These are phyloP conservation scores for Chara braunii DNA, from an alignment of 139 green algal species.

Conservation along the genomic window DNA sequence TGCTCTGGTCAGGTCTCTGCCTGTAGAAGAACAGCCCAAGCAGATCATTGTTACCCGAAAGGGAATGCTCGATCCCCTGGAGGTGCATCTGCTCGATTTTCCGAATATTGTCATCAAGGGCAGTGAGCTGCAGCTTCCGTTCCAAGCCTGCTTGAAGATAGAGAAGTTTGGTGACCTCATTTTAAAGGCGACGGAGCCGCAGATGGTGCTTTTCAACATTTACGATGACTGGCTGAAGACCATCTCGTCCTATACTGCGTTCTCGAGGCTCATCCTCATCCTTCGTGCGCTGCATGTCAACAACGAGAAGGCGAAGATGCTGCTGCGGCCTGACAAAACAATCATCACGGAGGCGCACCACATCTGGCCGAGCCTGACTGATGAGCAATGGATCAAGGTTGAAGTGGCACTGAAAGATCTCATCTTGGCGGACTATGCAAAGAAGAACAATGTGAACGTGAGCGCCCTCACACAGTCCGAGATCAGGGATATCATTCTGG, in stretches of 20 bases:
- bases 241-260: slow-evolving; percentile 96
- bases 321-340: slow-evolving; percentile 88
- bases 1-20: slow-evolving; percentile 86
- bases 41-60: slow-evolving; percentile 98
- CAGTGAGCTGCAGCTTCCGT: slow-evolving; percentile 97
- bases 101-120: slow-evolving; percentile 99
- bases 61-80: slow-evolving; percentile 98
- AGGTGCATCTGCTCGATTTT: slow-evolving; percentile 99
- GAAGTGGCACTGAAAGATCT: slow-evolving; percentile 69
- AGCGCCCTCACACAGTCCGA: slow-evolving; percentile 86
- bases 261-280: slow-evolving; percentile 92
- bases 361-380: slow-evolving; percentile 92
- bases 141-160: slow-evolving; percentile 94
- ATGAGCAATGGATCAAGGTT: slow-evolving; percentile 99
- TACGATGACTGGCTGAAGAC: slow-evolving; percentile 99
- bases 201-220: slow-evolving; percentile 99
- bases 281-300: slow-evolving; percentile 96
- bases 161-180: slow-evolving; percentile 80
- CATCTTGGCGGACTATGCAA: slow-evolving; percentile 96
- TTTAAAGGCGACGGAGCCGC: slow-evolving; percentile 70
- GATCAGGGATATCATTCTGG: slow-evolving; percentile 99
- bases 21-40: slow-evolving; percentile 98
- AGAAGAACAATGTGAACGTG: slow-evolving; percentile 99
- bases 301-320: slow-evolving; percentile 93
- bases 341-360: slow-evolving; percentile 96